These are phyloP conservation scores for Jatropha curcas DNA, from an alignment of 345 rosid genomes.

Conservation along the genomic window DNA sequence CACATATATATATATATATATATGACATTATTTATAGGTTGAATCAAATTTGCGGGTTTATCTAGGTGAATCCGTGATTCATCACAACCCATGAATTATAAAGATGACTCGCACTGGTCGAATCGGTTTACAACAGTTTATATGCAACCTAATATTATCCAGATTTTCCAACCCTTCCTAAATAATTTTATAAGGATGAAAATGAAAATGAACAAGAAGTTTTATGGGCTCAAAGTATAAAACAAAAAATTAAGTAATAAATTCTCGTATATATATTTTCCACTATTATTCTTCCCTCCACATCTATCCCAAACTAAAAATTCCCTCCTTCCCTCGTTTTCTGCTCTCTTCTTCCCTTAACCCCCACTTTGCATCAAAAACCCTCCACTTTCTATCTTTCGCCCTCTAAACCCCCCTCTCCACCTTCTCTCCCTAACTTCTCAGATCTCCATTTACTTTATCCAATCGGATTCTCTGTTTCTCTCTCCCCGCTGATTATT, in stretches of 20 bases:
- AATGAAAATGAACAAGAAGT: not conserved
- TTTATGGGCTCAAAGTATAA: not conserved
- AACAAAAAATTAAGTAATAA: not conserved
- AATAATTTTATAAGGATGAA: not conserved
- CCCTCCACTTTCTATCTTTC: constrained; percentile 15
- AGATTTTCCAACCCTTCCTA: no score
- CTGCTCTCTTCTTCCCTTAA: constrained; percentile 19
- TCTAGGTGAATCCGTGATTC: no score
- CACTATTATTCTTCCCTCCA: constrained; percentile 25
- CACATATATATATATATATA: no score
- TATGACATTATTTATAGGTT: no score
- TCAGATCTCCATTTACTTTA: not conserved
- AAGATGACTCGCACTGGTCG: no score
- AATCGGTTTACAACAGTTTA: no score
- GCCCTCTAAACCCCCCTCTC: not conserved
- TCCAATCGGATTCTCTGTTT: not conserved
- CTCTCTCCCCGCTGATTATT: not conserved
- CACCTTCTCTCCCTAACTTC: constrained; percentile 13
- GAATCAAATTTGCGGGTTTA: no score
- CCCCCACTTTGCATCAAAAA: constrained; percentile 14
- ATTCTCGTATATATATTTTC: not conserved
- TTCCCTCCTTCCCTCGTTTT: constrained; percentile 34
- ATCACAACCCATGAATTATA: no score
- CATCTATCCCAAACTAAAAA: constrained; percentile 22
- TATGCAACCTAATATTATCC: no score